A percentile compares a stretch with the other conserved stretches of the same genome.
Conservation (phyloP, 2,329 filamentous ascomycete species). For the Coniella vitis region DNA sequence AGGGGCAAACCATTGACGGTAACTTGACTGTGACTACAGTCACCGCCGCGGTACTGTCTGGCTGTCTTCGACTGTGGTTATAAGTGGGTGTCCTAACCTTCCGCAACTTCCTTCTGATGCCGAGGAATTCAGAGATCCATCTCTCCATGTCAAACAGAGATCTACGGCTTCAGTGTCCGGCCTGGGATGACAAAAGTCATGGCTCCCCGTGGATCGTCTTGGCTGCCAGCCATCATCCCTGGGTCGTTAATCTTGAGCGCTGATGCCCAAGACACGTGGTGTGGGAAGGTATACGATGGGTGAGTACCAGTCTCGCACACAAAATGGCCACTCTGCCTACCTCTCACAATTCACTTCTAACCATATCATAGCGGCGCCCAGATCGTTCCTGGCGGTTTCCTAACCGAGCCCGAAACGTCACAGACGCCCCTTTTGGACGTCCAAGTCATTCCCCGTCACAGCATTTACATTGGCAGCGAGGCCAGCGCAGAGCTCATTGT, state of each 20-base stretch:
- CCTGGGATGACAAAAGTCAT: no score
- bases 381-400: constrained; percentile 10
- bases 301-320: background rate
- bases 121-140: no score
- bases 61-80: no score
- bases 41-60: no score
- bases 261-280: constrained; percentile 27
- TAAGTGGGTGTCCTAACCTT: no score
- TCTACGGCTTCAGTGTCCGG: no score
- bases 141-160: no score
- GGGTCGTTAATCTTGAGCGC: background rate
- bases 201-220: background rate
- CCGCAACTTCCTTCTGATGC: no score
- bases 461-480: constrained; percentile 38
- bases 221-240: constrained; percentile 4
- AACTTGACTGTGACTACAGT: no score
- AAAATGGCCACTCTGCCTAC: no score
- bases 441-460: constrained; percentile 39
- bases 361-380: constrained; percentile 6
- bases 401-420: constrained; percentile 3
- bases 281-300: constrained; percentile 38
- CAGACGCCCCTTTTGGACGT: constrained; percentile 31
- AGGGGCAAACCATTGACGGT: no score
- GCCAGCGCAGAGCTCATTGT: constrained; percentile 35
- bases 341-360: no score